Evolutionary conservation across 2,329 filamentous ascomycete genomes (phyloP).

Genomic region (Paramyrothecium sp.): DNA sequence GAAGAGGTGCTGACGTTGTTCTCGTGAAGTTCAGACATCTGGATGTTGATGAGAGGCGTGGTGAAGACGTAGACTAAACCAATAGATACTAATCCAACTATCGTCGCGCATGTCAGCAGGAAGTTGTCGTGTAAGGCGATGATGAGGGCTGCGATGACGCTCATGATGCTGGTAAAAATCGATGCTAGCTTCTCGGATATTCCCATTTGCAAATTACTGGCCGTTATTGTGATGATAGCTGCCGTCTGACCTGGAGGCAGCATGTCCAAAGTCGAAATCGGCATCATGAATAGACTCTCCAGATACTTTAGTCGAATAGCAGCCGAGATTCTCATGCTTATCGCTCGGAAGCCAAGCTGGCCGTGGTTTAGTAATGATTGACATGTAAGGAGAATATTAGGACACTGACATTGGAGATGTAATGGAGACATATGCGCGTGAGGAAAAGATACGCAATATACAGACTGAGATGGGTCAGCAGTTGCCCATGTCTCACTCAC

Average conservation of each 20-base stretch:
- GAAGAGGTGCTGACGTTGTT: slow-evolving; percentile 32
- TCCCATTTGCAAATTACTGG: slow-evolving; percentile 51
- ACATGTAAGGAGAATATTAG: background rate
- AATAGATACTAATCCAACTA: slow-evolving; percentile 42
- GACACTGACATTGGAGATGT: slow-evolving; percentile 7
- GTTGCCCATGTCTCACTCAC: background rate
- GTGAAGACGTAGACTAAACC: slow-evolving; percentile 26
- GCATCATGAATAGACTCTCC: slow-evolving; percentile 44
- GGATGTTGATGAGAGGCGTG: slow-evolving; percentile 28
- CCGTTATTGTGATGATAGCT: slow-evolving; percentile 48
- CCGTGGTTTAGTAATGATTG: background rate
- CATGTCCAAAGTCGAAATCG: slow-evolving; percentile 46
- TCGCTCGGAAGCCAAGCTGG: slow-evolving; percentile 45
- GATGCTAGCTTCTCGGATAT: slow-evolving; percentile 50
- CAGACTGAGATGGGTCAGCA: slow-evolving; percentile 15
- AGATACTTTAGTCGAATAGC: slow-evolving; percentile 49
- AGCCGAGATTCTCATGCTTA: slow-evolving; percentile 48
- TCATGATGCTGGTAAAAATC: slow-evolving; percentile 37
- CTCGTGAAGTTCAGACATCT: slow-evolving; percentile 30
- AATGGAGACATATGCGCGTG: slow-evolving; percentile 28
- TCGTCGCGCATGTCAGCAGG: slow-evolving; percentile 50
- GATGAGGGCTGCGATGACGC: slow-evolving; percentile 42
- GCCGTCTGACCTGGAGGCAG: slow-evolving; percentile 49
- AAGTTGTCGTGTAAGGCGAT: slow-evolving; percentile 52
- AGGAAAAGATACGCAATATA: slow-evolving; percentile 34